phyloP scores from a whole-genome alignment of 2,329 filamentous ascomycete species.

The Kalmusia sp. region DNA sequence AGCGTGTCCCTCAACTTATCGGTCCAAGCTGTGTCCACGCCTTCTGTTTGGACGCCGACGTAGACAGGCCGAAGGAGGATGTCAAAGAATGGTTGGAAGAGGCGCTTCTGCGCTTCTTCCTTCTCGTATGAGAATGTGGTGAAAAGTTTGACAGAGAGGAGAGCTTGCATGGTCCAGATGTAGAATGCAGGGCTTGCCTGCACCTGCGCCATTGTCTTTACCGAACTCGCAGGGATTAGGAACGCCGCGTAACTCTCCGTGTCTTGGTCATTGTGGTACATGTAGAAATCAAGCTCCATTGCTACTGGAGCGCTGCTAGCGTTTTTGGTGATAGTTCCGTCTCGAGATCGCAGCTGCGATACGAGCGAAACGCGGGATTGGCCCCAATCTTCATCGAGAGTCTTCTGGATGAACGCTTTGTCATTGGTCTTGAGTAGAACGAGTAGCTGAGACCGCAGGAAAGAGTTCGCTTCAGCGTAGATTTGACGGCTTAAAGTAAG shows the following conservation, averaged over 20 bases:
- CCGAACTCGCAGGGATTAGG: constrained; percentile 2
- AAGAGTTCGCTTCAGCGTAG: constrained; percentile 2
- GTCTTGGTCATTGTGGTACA: not conserved
- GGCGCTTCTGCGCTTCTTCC: constrained; percentile 8
- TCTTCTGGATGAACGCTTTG: not conserved
- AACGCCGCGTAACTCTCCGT: not conserved
- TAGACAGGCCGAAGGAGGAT: not conserved
- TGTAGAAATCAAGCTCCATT: constrained; percentile 11
- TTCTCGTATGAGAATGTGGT: constrained; percentile 3
- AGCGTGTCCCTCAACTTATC: not conserved
- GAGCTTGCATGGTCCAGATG: not conserved
- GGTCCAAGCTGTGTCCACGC: not conserved
- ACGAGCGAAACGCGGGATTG: not conserved
- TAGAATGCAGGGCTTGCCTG: not conserved
- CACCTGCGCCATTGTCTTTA: not conserved
- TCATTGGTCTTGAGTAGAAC: constrained; percentile 13
- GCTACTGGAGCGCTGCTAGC: constrained; percentile 6
- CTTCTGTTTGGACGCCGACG: not conserved
- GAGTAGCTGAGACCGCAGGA: constrained; percentile 5
- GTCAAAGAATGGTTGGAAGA: constrained; percentile 1
- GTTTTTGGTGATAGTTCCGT: not conserved
- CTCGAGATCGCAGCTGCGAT: constrained; percentile 10
- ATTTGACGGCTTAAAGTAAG: constrained; percentile 9
- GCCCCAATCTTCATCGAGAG: not conserved
- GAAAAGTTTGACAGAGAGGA: constrained; percentile 2